A percentile compares a stretch with the other conserved stretches of the same genome.
These are phyloP conservation scores for Sambucus nigra DNA, from an alignment of 129 eudicot genomes.

Conservation along the genomic window DNA sequence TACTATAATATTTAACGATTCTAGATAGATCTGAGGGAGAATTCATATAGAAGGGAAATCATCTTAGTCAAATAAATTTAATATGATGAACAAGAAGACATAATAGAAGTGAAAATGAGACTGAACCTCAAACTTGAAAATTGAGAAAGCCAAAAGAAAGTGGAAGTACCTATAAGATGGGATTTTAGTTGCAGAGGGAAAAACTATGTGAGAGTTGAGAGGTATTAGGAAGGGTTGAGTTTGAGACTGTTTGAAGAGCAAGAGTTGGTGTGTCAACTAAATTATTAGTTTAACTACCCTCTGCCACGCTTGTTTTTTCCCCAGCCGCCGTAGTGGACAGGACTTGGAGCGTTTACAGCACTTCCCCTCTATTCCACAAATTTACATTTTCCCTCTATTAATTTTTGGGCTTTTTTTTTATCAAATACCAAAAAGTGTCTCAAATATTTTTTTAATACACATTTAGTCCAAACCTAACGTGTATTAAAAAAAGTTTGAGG, in stretches of 20 bases:
- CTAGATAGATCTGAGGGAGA: neutral
- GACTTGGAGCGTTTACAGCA: neutral
- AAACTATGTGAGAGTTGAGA: too few relatives aligned
- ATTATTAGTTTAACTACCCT: too few relatives aligned
- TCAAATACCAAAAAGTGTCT: too few relatives aligned
- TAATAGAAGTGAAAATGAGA: constrained; percentile 1
- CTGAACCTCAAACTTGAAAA: neutral
- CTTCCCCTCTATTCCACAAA: neutral
- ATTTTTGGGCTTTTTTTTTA: too few relatives aligned
- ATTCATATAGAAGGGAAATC: neutral
- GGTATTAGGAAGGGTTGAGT: too few relatives aligned
- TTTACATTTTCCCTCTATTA: neutral
- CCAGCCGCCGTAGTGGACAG: constrained; percentile 3
- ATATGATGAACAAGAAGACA: constrained; percentile 2
- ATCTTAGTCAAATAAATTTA: neutral
- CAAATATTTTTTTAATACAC: too few relatives aligned
- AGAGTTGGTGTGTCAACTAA: too few relatives aligned
- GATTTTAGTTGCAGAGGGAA: neutral
- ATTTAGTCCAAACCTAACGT: too few relatives aligned
- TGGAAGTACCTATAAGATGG: neutral
- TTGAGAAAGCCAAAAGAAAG: neutral
- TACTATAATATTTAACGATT: neutral
- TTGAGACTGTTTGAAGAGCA: too few relatives aligned
- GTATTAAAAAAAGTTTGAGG: too few relatives aligned
- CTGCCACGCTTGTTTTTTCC: neutral